Evolutionary conservation across 768 basidiomycete species (phyloP).

Genomic region (Suillus occidentalis): DNA sequence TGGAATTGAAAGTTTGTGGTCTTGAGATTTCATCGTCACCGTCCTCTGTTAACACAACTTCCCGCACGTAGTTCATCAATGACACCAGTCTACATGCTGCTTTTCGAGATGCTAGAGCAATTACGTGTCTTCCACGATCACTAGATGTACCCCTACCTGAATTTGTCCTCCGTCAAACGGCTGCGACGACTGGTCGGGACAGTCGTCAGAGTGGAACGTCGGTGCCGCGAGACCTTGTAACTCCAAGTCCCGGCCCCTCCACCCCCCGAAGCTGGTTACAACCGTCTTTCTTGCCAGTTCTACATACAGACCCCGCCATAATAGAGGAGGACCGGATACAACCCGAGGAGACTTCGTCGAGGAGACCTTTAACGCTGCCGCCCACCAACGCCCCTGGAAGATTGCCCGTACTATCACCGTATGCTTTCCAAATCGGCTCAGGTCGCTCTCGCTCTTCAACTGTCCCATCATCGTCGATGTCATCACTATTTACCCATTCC

Average conservation of each 20-base stretch:
- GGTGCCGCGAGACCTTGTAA: background rate
- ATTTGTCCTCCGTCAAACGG: background rate
- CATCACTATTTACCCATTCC: background rate
- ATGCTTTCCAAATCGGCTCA: background rate
- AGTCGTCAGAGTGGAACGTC: background rate
- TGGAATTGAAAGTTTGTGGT: constrained; percentile 29
- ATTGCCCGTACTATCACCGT: background rate
- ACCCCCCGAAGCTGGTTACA: background rate
- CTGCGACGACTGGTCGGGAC: background rate
- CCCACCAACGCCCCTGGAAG: background rate
- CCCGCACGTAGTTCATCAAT: constrained; percentile 27
- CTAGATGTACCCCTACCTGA: constrained; percentile 26
- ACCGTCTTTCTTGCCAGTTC: background rate
- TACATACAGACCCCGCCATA: background rate
- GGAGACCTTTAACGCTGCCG: background rate
- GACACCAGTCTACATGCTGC: constrained; percentile 28
- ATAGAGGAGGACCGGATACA: background rate
- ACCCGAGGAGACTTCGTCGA: background rate
- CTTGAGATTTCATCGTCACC: background rate
- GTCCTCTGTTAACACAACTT: background rate
- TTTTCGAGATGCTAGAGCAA: constrained; percentile 35
- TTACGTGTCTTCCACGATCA: constrained; percentile 27
- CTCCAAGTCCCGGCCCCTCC: background rate
- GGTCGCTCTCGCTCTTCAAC: background rate
- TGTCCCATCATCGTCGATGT: background rate